A percentile compares a stretch with the other conserved stretches of the same genome.
Evolutionary conservation across 768 basidiomycete genomes (phyloP).

Genomic region (Pleurotus citrinopileatus): DNA sequence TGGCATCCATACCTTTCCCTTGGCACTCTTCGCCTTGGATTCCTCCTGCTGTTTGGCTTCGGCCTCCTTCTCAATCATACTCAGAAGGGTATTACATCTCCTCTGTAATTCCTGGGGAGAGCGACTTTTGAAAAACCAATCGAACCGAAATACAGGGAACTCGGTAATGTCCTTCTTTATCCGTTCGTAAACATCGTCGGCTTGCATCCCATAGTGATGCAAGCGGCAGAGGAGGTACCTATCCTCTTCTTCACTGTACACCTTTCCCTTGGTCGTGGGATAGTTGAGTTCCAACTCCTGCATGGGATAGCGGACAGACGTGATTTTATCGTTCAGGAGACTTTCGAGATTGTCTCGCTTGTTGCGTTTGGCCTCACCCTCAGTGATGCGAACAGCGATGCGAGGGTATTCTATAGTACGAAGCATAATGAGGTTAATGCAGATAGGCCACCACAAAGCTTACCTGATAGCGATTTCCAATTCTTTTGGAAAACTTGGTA

Average conservation of each 20-base stretch:
- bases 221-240: constrained; percentile 90
- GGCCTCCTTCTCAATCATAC: constrained; percentile 95
- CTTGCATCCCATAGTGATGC: constrained; percentile 85
- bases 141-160: constrained; percentile 95
- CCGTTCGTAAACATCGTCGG: constrained; percentile 87
- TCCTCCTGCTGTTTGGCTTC: constrained; percentile 65
- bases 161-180: constrained; percentile 97
- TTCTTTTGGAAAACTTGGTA: constrained; percentile 85
- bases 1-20: constrained; percentile 53
- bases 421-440: background rate
- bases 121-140: constrained; percentile 97
- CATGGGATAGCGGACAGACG: constrained; percentile 85
- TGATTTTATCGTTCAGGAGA: constrained; percentile 80
- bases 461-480: constrained; percentile 82
- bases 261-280: constrained; percentile 93
- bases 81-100: constrained; percentile 81
- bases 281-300: constrained; percentile 97
- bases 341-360: constrained; percentile 79
- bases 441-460: constrained; percentile 17
- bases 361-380: constrained; percentile 88
- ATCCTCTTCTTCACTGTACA: constrained; percentile 96
- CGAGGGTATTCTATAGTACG: constrained; percentile 76
- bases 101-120: constrained; percentile 86
- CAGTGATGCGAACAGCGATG: constrained; percentile 78
- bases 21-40: constrained; percentile 53